These are phyloP conservation scores for Colletotrichum sp. DNA, from an alignment of 2,329 filamentous ascomycete species.

Conservation along the genomic window DNA sequence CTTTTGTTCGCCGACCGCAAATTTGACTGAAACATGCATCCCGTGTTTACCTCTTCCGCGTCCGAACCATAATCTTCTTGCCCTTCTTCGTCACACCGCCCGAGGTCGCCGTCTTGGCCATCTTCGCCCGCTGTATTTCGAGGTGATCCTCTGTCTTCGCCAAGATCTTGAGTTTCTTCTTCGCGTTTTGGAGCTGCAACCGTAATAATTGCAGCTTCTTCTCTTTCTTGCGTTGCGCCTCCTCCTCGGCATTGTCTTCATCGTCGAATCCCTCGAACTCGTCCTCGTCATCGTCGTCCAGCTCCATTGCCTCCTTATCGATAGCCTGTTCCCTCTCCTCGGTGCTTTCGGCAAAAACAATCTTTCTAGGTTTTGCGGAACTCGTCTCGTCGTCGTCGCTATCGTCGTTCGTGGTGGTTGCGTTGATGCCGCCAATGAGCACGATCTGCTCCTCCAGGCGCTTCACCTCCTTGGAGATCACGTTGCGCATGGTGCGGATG, in stretches of 20 bases:
- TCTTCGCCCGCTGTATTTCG: constrained; percentile 64
- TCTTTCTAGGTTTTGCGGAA: constrained; percentile 47
- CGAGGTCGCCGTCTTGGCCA: constrained; percentile 69
- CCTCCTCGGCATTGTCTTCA: constrained; percentile 28
- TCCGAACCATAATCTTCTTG: constrained; percentile 66
- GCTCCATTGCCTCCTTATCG: constrained; percentile 30
- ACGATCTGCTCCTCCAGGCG: constrained; percentile 59
- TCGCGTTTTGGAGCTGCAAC: constrained; percentile 53
- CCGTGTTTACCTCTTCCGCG: constrained; percentile 59
- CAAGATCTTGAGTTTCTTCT: constrained; percentile 59
- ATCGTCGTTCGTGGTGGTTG: constrained; percentile 41
- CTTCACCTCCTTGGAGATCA: constrained; percentile 62
- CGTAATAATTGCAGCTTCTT: constrained; percentile 50
- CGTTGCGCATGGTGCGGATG: constrained; percentile 65
- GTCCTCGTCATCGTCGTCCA: constrained; percentile 29
- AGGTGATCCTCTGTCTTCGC: constrained; percentile 62
- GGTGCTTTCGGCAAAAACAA: constrained; percentile 54
- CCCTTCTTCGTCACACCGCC: constrained; percentile 65
- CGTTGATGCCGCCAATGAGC: constrained; percentile 37
- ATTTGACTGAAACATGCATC: background rate
- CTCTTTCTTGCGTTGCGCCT: constrained; percentile 42
- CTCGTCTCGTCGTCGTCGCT: constrained; percentile 36
- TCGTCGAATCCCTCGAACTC: constrained; percentile 25
- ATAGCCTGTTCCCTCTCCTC: constrained; percentile 37
- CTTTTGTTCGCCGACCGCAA: constrained; percentile 10